Conservation (phyloP, 139 green algal genomes). For the Chlamydomonas sp. region DNA sequence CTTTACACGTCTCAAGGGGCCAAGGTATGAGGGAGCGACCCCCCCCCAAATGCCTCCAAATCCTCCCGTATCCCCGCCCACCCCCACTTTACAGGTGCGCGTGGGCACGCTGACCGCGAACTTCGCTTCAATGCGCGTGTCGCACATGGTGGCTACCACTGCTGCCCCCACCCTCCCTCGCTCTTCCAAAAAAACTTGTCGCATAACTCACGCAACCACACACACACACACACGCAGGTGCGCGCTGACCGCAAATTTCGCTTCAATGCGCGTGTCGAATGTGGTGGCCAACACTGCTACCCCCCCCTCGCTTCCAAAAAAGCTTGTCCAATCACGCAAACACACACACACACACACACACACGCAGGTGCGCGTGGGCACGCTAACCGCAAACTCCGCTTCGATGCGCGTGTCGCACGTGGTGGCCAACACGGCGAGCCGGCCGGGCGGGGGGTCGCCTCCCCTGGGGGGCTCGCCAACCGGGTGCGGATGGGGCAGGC, state of each 20-base stretch:
- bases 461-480: no score
- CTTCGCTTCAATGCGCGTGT: background rate
- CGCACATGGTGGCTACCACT: conserved; percentile 4
- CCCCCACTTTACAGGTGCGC: background rate
- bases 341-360: no score
- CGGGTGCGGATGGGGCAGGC: no score
- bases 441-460: no score
- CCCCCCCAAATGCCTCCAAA: background rate
- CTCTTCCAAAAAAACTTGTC: no score
- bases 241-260: background rate
- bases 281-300: background rate
- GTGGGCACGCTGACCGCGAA: background rate
- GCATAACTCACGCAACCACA: background rate
- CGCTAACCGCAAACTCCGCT: background rate
- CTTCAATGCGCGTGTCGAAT: background rate
- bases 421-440: background rate
- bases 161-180: no score
- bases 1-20: no score
- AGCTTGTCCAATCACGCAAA: background rate
- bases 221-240: background rate
- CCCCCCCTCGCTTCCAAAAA: no score
- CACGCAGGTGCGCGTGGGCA: background rate
- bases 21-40: no score
- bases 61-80: background rate
- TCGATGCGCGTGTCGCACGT: background rate